phyloP scores from a whole-genome alignment of 2,329 filamentous ascomycete species.

The Phyllosticta citriasiana region DNA sequence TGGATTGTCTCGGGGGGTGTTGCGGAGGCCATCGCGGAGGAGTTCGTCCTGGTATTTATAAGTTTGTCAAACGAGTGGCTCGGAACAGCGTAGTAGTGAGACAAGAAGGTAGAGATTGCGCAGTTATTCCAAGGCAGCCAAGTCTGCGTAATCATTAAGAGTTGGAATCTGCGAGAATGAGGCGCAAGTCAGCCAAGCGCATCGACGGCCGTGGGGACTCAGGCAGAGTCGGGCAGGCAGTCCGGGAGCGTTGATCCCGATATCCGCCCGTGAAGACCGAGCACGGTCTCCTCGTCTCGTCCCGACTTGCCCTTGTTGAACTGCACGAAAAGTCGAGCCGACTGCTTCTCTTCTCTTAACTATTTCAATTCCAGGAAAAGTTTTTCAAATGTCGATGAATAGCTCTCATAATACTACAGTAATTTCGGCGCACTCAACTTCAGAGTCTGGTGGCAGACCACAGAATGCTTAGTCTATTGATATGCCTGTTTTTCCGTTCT shows the following conservation, averaged over 20 bases:
- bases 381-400: too few species aligned
- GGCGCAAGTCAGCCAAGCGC: conserved; percentile 1
- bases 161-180: conserved; percentile 9
- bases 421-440: too few species aligned
- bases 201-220: neutral
- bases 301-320: neutral
- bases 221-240: neutral
- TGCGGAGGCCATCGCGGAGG: neutral
- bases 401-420: too few species aligned
- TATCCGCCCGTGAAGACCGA: conserved; percentile 1
- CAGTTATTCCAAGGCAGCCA: neutral
- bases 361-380: too few species aligned
- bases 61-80: neutral
- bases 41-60: conserved; percentile 4
- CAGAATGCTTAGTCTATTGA: too few species aligned
- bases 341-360: neutral
- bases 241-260: conserved; percentile 1
- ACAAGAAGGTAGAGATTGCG: neutral
- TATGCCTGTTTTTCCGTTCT: too few species aligned
- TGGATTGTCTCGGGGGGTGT: conserved; percentile 21
- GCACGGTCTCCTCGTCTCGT: neutral
- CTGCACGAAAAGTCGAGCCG: neutral
- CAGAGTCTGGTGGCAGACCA: too few species aligned
- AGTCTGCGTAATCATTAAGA: conserved; percentile 6
- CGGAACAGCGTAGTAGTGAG: neutral